phyloP scores from a whole-genome alignment of 2,329 filamentous ascomycete genomes.

The Huntiella moniliformis region DNA sequence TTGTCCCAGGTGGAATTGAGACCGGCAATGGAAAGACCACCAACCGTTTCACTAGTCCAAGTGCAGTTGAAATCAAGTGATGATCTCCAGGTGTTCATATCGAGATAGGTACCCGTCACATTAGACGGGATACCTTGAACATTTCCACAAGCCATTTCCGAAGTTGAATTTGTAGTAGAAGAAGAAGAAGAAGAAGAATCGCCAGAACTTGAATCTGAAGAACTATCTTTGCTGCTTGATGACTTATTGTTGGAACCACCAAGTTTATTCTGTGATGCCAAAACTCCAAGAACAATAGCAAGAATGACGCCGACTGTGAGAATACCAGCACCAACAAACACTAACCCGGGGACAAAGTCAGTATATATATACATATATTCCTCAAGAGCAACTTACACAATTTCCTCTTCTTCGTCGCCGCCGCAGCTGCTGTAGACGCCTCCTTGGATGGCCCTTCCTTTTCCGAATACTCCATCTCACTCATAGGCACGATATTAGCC shows the following conservation, averaged over 20 bases:
- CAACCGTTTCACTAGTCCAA: conserved; percentile 48
- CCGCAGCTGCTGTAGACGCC: background rate
- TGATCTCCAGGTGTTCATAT: conserved; percentile 57
- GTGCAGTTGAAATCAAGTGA: conserved; percentile 57
- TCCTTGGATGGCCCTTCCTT: background rate
- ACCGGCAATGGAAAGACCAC: conserved; percentile 51
- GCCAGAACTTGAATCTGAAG: background rate
- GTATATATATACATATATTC: too few relatives aligned
- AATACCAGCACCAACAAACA: conserved; percentile 1
- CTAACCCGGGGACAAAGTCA: too few relatives aligned
- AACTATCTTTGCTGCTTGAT: background rate
- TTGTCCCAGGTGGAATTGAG: conserved; percentile 52
- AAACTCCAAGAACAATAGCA: conserved; percentile 8
- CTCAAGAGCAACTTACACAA: too few relatives aligned
- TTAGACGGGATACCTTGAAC: conserved; percentile 24
- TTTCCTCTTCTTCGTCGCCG: background rate
- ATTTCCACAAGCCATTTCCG: background rate
- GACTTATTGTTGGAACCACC: conserved; percentile 6
- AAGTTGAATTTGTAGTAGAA: background rate
- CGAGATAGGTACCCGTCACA: conserved; percentile 44
- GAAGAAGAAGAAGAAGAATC: background rate
- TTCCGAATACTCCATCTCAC: background rate
- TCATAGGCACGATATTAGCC: background rate
- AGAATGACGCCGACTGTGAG: conserved; percentile 3
- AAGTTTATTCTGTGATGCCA: conserved; percentile 8